Evolutionary conservation across 140 eudicot species (phyloP).

Genomic region (Cichorium intybus): DNA sequence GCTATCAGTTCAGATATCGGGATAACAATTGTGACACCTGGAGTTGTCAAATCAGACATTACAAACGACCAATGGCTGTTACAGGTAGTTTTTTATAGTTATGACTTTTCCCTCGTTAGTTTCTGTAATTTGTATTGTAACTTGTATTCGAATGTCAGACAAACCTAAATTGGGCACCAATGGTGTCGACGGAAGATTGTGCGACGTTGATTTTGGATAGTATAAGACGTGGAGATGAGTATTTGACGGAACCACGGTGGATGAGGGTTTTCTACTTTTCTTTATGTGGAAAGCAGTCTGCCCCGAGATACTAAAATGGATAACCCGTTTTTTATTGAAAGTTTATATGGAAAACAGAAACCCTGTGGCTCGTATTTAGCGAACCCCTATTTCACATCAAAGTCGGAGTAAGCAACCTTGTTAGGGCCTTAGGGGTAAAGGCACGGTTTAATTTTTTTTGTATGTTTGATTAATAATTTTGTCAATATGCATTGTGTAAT

Average conservation of each 20-base stretch:
- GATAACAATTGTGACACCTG: constrained; percentile 51
- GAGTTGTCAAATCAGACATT: constrained; percentile 38
- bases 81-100: constrained; percentile 19
- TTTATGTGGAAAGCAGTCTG: constrained; percentile 21
- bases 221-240: constrained; percentile 47
- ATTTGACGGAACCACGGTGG: constrained; percentile 45
- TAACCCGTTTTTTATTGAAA: constrained; percentile 3
- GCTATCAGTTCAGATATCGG: constrained; percentile 46
- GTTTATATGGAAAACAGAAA: no score
- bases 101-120: neutral
- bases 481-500: no score
- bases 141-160: constrained; percentile 3
- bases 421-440: no score
- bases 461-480: no score
- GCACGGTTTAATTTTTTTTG: no score
- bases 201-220: constrained; percentile 45
- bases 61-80: constrained; percentile 31
- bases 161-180: constrained; percentile 27
- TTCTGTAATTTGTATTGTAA: no score
- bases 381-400: neutral
- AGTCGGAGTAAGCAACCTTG: neutral
- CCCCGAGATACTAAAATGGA: constrained; percentile 33
- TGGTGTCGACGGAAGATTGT: constrained; percentile 27
- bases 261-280: constrained; percentile 4
- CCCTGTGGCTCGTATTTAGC: neutral